Conservation (phyloP, 495 filamentous ascomycete species). For the Chaetomidium leptoderma region DNA sequence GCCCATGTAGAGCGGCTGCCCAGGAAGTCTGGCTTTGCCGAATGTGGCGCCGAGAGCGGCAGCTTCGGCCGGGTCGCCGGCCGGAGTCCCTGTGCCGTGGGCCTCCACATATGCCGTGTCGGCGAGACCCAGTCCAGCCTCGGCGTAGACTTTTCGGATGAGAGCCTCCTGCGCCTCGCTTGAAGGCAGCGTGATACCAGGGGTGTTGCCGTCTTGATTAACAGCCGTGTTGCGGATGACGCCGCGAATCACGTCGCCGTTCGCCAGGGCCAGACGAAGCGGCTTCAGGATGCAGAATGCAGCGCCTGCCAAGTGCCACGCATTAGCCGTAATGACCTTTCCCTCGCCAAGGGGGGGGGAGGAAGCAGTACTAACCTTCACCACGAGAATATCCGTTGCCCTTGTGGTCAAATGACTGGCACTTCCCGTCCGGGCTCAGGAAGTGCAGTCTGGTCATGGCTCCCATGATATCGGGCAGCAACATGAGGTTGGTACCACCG, state of each 20-base stretch:
- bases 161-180: conserved; percentile 39
- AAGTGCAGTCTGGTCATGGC: conserved; percentile 31
- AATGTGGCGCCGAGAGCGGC: conserved; percentile 29
- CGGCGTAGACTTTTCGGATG: conserved; percentile 9
- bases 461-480: conserved; percentile 34
- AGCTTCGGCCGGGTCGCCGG: conserved; percentile 49
- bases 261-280: conserved; percentile 43
- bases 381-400: too few species aligned
- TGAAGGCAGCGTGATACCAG: conserved; percentile 37
- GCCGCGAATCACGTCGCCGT: conserved; percentile 50
- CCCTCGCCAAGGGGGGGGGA: too few species aligned
- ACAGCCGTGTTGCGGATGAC: conserved; percentile 44
- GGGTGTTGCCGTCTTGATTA: conserved; percentile 35
- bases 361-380: too few species aligned
- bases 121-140: conserved; percentile 28
- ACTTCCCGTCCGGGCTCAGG: conserved; percentile 39
- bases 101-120: conserved; percentile 46
- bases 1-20: not conserved
- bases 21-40: not conserved
- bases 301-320: too few species aligned
- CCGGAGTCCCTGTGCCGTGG: conserved; percentile 50
- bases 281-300: conserved; percentile 52
- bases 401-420: conserved; percentile 24
- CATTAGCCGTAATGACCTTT: too few species aligned
- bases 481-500: conserved; percentile 50